Evolutionary conservation across 257 asterid genomes (phyloP).

Genomic region (Oldenlandia corymbosa): DNA sequence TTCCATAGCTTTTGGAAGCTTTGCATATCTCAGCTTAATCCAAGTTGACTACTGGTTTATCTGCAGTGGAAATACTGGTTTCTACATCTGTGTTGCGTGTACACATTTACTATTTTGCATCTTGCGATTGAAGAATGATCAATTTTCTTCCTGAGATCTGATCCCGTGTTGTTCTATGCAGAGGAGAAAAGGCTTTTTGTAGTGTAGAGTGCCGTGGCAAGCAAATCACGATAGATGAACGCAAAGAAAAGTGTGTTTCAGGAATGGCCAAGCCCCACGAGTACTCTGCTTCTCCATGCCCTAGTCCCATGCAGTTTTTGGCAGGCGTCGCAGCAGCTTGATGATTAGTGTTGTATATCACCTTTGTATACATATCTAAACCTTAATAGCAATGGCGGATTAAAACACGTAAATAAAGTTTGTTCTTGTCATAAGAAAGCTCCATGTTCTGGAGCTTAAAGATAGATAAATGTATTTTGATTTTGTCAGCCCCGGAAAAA

Average conservation of each 20-base stretch:
- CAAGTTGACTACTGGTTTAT: not conserved
- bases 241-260: conserved; percentile 45
- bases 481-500: not conserved
- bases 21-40: not conserved
- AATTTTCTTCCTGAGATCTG: no score
- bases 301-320: conserved; percentile 39
- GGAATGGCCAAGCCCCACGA: conserved; percentile 36
- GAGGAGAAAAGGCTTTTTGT: conserved; percentile 86
- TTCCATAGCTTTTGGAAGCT: not conserved
- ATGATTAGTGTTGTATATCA: conserved; percentile 6
- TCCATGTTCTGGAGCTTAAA: conserved; percentile 1
- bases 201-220: conserved; percentile 68
- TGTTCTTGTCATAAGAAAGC: not conserved
- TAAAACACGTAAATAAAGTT: conserved; percentile 1
- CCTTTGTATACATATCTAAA: conserved; percentile 14
- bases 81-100: not conserved
- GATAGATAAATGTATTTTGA: no score
- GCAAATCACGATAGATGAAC: conserved; percentile 62
- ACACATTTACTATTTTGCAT: not conserved
- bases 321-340: conserved; percentile 63
- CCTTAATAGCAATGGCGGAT: not conserved
- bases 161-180: conserved; percentile 17
- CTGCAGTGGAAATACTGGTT: not conserved
- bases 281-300: conserved; percentile 54
- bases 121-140: no score